Evolutionary conservation across 306 rosid species (phyloP).

Genomic region (Pyrus communis): DNA sequence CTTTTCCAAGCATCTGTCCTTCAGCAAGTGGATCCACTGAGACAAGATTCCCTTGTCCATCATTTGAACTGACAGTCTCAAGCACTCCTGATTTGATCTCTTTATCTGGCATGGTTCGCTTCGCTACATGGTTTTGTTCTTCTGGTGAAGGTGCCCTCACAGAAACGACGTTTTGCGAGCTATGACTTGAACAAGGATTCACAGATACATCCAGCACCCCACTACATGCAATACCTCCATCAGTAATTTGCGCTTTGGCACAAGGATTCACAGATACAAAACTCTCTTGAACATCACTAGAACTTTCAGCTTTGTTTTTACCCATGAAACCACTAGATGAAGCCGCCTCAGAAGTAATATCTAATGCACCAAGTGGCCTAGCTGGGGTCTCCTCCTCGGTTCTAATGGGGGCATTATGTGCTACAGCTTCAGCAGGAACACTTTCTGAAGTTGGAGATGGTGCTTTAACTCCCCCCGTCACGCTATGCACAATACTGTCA

Average conservation of each 20-base stretch:
- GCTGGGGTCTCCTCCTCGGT: conserved; percentile 7
- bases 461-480: conserved; percentile 16
- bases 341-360: conserved; percentile 15
- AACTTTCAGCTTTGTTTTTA: conserved; percentile 9
- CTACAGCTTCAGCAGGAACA: conserved; percentile 18
- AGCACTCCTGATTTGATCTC: conserved; percentile 16
- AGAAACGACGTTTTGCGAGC: conserved; percentile 8
- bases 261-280: conserved; percentile 12
- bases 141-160: background rate
- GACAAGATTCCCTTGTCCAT: conserved; percentile 10
- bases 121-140: conserved; percentile 1
- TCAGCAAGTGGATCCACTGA: conserved; percentile 14
- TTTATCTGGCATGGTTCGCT: conserved; percentile 15
- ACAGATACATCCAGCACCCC: conserved; percentile 15
- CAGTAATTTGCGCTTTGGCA: conserved; percentile 20
- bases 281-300: conserved; percentile 27
- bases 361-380: conserved; percentile 15
- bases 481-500: conserved; percentile 12
- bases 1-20: conserved; percentile 18
- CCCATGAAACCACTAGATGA: conserved; percentile 3
- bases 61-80: conserved; percentile 6
- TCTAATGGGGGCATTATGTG: conserved; percentile 13
- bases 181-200: conserved; percentile 6
- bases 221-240: conserved; percentile 9
- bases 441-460: conserved; percentile 14